Evolutionary conservation across 768 basidiomycete species (phyloP).

Genomic region (Suillus weaverae): DNA sequence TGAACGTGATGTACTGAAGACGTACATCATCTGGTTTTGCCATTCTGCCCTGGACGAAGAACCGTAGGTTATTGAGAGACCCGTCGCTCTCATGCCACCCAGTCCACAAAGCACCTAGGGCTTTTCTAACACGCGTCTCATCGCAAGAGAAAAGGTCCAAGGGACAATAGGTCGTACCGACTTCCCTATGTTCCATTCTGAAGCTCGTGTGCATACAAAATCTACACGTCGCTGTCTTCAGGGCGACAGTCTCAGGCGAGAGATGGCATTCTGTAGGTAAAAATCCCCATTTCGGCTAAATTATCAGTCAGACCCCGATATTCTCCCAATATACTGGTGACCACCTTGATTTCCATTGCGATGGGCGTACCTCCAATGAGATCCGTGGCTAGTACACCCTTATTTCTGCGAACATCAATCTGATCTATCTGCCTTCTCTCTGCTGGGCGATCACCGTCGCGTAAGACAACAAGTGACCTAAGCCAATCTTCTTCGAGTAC

Average conservation of each 20-base stretch:
- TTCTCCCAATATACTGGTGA: constrained; percentile 10
- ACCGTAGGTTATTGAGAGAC: constrained; percentile 73
- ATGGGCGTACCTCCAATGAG: constrained; percentile 61
- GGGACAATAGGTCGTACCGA: constrained; percentile 69
- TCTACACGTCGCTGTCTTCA: constrained; percentile 78
- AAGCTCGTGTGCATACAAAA: constrained; percentile 86
- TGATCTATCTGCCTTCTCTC: constrained; percentile 54
- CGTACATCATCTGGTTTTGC: constrained; percentile 61
- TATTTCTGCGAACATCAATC: constrained; percentile 55
- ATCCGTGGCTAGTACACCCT: constrained; percentile 78
- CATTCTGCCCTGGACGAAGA: constrained; percentile 70
- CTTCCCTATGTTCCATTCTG: constrained; percentile 36
- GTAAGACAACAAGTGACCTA: constrained; percentile 44
- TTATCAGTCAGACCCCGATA: constrained; percentile 8
- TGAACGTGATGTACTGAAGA: background rate
- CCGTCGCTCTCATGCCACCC: constrained; percentile 69
- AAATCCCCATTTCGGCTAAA: constrained; percentile 97
- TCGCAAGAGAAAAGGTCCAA: constrained; percentile 86
- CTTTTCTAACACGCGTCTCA: constrained; percentile 55
- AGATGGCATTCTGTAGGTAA: constrained; percentile 65
- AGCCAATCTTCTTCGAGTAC: constrained; percentile 57
- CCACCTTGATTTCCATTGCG: constrained; percentile 91
- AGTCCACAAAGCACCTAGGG: constrained; percentile 70
- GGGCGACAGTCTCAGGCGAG: constrained; percentile 50
- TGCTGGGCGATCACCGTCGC: constrained; percentile 53